Evolutionary conservation across 2,329 filamentous ascomycete genomes (phyloP), one percentile per base, ranked within the genome.

Genomic region (Setomelanomma holmii): DNA sequence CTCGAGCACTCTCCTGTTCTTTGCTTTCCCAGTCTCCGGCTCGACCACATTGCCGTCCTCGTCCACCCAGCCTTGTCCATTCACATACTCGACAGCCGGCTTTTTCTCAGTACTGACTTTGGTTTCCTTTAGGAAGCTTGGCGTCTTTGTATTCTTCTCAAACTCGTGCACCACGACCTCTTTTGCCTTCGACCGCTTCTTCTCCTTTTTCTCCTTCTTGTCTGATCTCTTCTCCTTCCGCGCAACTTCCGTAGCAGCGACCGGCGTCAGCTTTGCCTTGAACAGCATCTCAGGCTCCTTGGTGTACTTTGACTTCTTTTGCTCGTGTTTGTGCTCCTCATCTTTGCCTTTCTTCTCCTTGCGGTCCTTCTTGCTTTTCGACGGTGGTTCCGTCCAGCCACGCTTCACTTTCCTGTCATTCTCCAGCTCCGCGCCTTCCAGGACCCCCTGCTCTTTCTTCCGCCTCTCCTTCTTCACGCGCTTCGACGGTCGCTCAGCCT

Each of bases 11-110:
- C 72, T 63, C 41, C 63, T 67, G 20, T 70, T 69, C 33, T 66
- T 68, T 17, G 69, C 72, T 48, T 71, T 74, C 6, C 68, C 67
- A 11, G 68, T 73, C 56, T 79, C 78, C 17, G 73, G 75, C 72
- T 96, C 90, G 2, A 96, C 84, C 1, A 97, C 78, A 49, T 87
- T 85, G 5, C 93, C 93, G 14, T 88, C 80, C 55, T 86, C 84
- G 64, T 96, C 89, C 0, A 96, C 83, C 93, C 95, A 98, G 1
- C 93, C 93, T 66, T 89, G 88, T 19, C 89, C 92, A 47, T 96
- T 89, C 35, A 95, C 84, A 71, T 88, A 97, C 49, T 88, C 86
- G 2, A 80, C 74, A 34, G 81, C 80, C n/a, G 79, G 72, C 40
- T 81, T 80, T 14, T 74, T 72, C 8, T 73, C 74, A 1, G 76